Conservation (phyloP, 371 early-diverging fungal genomes). For the Fennellomyces sp. region DNA sequence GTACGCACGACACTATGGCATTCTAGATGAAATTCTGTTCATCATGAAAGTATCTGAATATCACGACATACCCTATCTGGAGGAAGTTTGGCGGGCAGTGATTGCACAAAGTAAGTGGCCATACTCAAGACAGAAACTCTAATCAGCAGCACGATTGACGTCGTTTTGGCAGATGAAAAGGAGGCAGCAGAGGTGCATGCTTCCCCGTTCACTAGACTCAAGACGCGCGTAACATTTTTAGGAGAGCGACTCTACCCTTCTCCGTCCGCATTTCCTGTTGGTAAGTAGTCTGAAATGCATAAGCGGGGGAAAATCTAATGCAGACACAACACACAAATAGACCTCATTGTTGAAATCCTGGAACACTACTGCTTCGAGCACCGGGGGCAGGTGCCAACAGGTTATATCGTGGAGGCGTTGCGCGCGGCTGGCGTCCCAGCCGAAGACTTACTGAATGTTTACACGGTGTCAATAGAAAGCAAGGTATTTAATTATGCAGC, state of each 20-base stretch:
- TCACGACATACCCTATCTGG: not conserved
- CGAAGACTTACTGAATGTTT: not conserved
- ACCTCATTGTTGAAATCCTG: not conserved
- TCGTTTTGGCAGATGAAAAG: not conserved
- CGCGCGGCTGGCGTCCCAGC: not conserved
- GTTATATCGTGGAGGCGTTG: not conserved
- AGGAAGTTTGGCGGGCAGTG: not conserved
- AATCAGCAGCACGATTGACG: too few species aligned
- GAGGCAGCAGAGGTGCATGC: not conserved
- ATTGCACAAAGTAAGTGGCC: slow-evolving; percentile 5
- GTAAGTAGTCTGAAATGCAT: not conserved
- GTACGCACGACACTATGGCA: slow-evolving; percentile 1
- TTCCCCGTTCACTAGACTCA: not conserved
- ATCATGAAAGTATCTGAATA: slow-evolving; percentile 1
- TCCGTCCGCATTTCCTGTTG: slow-evolving; percentile 4
- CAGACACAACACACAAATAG: too few species aligned
- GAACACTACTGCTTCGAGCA: slow-evolving; percentile 5
- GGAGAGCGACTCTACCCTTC: slow-evolving; percentile 4
- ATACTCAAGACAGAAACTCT: too few species aligned
- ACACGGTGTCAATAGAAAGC: slow-evolving; percentile 1
- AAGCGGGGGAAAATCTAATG: too few species aligned
- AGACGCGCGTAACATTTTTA: not conserved
- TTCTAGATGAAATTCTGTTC: slow-evolving; percentile 6
- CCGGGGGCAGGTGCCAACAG: not conserved
- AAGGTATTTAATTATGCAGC: too few species aligned